phyloP scores from a whole-genome alignment of 1,139 yeast species.

The Casaregolazyma suthepensis region DNA sequence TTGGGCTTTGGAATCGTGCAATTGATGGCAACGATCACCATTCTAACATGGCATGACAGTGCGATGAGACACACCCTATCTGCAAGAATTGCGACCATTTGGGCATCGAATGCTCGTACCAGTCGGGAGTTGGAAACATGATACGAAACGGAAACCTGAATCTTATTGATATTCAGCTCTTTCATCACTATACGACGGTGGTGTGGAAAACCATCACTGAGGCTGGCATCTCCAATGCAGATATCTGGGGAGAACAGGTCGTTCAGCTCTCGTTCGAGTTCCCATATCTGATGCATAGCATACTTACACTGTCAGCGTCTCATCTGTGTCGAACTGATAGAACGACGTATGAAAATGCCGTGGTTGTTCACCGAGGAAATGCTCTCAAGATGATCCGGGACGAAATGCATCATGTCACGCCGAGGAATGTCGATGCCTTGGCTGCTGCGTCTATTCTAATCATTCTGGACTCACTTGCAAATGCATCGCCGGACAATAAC shows the following conservation, averaged over 20 bases:
- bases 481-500: conserved; percentile 57
- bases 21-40: background rate
- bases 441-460: conserved; percentile 86
- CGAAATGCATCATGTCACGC: conserved; percentile 75
- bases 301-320: conserved; percentile 86
- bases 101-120: conserved; percentile 58
- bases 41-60: conserved; percentile 25
- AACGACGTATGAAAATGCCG: conserved; percentile 68
- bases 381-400: conserved; percentile 74
- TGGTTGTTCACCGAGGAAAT: conserved; percentile 81
- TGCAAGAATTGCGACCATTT: conserved; percentile 75
- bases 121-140: conserved; percentile 1
- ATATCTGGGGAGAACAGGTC: conserved; percentile 82
- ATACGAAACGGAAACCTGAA: conserved; percentile 42
- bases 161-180: conserved; percentile 68
- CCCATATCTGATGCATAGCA: conserved; percentile 88
- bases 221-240: conserved; percentile 82
- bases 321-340: conserved; percentile 60
- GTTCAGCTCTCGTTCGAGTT: conserved; percentile 83
- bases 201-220: conserved; percentile 85
- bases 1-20: background rate
- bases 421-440: conserved; percentile 84
- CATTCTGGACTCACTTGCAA: conserved; percentile 90
- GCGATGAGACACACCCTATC: conserved; percentile 79
- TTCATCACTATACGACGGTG: conserved; percentile 80